Conservation (phyloP, 2,329 filamentous ascomycete species). For the Amauroascus niger region DNA sequence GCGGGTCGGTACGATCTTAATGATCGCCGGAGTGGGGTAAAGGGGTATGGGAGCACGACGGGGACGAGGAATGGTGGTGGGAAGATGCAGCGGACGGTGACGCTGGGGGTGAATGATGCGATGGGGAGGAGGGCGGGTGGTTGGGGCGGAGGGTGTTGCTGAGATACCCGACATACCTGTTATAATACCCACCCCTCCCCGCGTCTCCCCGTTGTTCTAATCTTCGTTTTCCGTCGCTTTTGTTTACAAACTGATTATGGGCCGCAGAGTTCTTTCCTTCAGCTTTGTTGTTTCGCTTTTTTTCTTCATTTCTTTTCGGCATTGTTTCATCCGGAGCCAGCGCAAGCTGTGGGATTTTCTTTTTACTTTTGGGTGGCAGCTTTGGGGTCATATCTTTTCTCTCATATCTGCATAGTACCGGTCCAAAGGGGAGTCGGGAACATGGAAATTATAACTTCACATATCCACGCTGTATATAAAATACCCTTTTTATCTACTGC, state of each 20-base stretch:
- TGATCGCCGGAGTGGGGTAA: constrained; percentile 84
- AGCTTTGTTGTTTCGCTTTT: not conserved
- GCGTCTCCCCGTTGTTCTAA: no score
- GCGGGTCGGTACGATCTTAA: constrained; percentile 90
- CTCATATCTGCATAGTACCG: not conserved
- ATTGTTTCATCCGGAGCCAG: not conserved
- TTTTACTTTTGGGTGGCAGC: not conserved
- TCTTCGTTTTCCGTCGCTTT: no score
- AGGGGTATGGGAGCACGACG: constrained; percentile 45
- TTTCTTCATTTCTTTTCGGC: not conserved
- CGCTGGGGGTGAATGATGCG: constrained; percentile 40
- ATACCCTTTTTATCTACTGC: not conserved
- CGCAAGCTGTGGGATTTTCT: not conserved
- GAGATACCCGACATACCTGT: constrained; percentile 2
- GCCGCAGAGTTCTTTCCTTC: not conserved
- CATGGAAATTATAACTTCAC: not conserved
- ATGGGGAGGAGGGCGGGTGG: constrained; percentile 35
- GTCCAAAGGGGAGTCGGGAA: not conserved
- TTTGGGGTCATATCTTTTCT: no score
- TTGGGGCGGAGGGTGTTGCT: constrained; percentile 33
- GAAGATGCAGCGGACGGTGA: constrained; percentile 33
- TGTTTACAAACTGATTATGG: no score
- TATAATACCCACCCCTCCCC: not conserved
- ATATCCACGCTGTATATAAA: not conserved
- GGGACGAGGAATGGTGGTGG: constrained; percentile 26